A percentile compares a stretch with the other conserved stretches of the same genome.
Evolutionary conservation across 1,139 yeast genomes (phyloP).

Genomic region (Pichia terricola): DNA sequence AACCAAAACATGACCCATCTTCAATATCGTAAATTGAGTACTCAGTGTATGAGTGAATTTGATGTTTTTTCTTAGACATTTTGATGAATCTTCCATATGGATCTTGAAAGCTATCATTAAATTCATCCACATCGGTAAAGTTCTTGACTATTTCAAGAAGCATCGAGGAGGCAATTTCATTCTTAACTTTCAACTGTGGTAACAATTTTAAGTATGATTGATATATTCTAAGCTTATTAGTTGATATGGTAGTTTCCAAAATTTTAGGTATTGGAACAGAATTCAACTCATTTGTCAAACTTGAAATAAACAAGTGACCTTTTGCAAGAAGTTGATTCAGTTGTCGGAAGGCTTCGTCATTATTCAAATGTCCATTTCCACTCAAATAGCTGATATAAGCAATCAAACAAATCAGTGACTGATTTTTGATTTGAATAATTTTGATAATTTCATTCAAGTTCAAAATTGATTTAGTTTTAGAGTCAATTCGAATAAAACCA

Average conservation of each 20-base stretch:
- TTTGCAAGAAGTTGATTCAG: slow-evolving; percentile 35
- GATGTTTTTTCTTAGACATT: slow-evolving; percentile 9
- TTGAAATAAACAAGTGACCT: slow-evolving; percentile 28
- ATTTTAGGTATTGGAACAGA: slow-evolving; percentile 6
- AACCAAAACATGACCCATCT: slow-evolving; percentile 35
- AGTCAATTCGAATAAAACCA: slow-evolving; percentile 21
- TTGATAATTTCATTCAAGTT: slow-evolving; percentile 33
- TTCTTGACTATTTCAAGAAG: slow-evolving; percentile 35
- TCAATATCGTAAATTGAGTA: slow-evolving; percentile 22
- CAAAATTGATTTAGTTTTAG: slow-evolving; percentile 18
- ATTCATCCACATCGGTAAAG: slow-evolving; percentile 32
- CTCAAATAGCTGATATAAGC: slow-evolving; percentile 30
- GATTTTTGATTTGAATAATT: slow-evolving; percentile 37
- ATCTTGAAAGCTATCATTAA: slow-evolving; percentile 12
- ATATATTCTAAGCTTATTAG: slow-evolving; percentile 34
- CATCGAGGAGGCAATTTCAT: slow-evolving; percentile 37
- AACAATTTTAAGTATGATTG: slow-evolving; percentile 35
- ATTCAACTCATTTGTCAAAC: slow-evolving; percentile 20
- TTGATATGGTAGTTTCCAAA: slow-evolving; percentile 22
- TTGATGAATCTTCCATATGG: slow-evolving; percentile 7
- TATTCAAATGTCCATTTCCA: slow-evolving; percentile 20
- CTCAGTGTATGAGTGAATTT: slow-evolving; percentile 9
- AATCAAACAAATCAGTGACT: slow-evolving; percentile 37
- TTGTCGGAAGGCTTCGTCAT: slow-evolving; percentile 33
- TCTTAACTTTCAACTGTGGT: slow-evolving; percentile 28